phyloP scores from a whole-genome alignment of 2,329 filamentous ascomycete species.

The Talaromyces sp. region DNA sequence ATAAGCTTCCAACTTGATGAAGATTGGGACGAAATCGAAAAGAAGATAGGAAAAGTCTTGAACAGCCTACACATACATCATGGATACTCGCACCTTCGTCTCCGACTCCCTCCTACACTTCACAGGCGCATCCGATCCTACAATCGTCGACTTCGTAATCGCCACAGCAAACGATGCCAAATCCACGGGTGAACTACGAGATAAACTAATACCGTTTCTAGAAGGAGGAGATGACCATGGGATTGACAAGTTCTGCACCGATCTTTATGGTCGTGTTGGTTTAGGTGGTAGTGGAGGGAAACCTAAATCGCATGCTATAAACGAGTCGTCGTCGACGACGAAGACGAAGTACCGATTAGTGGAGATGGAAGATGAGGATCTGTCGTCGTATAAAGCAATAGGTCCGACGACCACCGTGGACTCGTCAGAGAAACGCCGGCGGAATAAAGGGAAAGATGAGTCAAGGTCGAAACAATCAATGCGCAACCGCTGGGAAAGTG shows the following conservation, averaged over 20 bases:
- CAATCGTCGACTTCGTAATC: conserved; percentile 54
- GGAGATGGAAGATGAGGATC: conserved; percentile 48
- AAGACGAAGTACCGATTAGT: conserved; percentile 51
- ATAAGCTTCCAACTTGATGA: not conserved
- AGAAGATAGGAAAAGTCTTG: not conserved
- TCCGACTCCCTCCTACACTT: conserved; percentile 50
- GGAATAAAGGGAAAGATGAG: conserved; percentile 22
- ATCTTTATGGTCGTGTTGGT: conserved; percentile 38
- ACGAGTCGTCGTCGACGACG: conserved; percentile 18
- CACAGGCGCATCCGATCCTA: conserved; percentile 52
- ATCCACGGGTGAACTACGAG: conserved; percentile 43
- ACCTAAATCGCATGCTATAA: not conserved
- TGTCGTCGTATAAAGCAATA: conserved; percentile 18
- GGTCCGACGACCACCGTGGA: conserved; percentile 31
- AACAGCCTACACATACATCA: conserved; percentile 13
- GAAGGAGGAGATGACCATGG: conserved; percentile 44
- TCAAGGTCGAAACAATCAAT: conserved; percentile 13
- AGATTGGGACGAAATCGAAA: not conserved
- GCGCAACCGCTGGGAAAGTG: conserved; percentile 15
- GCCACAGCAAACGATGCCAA: conserved; percentile 50
- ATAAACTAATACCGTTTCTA: conserved; percentile 50
- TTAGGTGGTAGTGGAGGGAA: conserved; percentile 13
- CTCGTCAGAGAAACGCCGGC: conserved; percentile 31
- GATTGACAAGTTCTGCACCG: conserved; percentile 44
- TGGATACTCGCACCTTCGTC: conserved; percentile 40